These are phyloP conservation scores for Phytopythium oedochilum DNA, from an alignment of 352 stramenopile genomes.

Conservation along the genomic window DNA sequence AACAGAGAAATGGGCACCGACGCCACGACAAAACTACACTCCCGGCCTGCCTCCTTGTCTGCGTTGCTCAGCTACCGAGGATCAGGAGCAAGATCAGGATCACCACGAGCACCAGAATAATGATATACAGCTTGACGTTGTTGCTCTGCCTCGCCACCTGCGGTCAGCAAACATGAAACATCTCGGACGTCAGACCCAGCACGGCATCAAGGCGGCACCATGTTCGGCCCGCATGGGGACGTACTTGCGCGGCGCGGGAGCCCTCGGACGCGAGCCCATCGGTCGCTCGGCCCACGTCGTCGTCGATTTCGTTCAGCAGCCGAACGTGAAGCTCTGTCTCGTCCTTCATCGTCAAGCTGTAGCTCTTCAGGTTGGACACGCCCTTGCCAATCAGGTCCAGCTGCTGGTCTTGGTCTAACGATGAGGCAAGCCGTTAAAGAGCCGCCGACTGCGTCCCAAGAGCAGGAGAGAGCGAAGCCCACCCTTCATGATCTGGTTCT, in stretches of 20 bases:
- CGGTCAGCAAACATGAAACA: neutral
- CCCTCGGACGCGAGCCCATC: conserved; percentile 84
- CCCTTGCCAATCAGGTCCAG: conserved; percentile 78
- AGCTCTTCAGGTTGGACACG: conserved; percentile 82
- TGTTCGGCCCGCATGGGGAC: conserved; percentile 7
- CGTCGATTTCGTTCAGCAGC: conserved; percentile 87
- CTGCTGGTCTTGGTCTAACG: conserved; percentile 79
- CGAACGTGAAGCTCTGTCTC: conserved; percentile 88
- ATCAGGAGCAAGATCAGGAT: conserved; percentile 89
- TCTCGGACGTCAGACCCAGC: conserved; percentile 5
- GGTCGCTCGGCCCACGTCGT: conserved; percentile 79
- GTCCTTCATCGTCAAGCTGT: conserved; percentile 84
- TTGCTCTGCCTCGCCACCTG: conserved; percentile 93
- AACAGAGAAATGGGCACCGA: neutral
- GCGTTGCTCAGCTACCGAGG: conserved; percentile 34
- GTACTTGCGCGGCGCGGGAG: conserved; percentile 61
- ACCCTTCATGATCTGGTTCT: conserved; percentile 90
- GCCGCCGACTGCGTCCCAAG: neutral
- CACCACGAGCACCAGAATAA: conserved; percentile 81
- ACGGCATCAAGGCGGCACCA: conserved; percentile 4
- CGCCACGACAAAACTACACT: neutral
- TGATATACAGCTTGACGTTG: conserved; percentile 92
- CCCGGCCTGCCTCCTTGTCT: neutral
- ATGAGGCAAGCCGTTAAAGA: neutral
- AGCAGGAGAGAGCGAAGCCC: neutral